Base-by-base conservation (phyloP, 306 rosid species). In the Canavalia ensiformis region DNA sequence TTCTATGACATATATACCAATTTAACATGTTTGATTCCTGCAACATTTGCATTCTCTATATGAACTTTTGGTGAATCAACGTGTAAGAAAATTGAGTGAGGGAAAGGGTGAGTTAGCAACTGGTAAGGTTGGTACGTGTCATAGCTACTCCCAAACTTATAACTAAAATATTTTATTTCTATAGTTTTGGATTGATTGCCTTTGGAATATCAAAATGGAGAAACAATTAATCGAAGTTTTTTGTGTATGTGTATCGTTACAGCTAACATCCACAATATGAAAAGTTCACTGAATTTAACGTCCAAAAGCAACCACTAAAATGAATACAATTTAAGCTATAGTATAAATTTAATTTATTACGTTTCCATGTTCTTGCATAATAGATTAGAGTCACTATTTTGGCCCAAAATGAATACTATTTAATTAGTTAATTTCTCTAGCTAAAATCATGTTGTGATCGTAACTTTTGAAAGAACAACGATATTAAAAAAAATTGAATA, bases 241-340 rank as follows among this genome's bases (percentile, higher is more conserved):
- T 75, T 49, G 39, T 5, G 5, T 75, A 1, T 62, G n/a, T n/a
- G 18, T 44, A 11, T 29, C 42, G 2, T 59, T 35, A 2, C 63
- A 50, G 64, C 31, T 35, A 51, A 51, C 8, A 63, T 34, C 68
- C 8, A 64, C 10, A 1, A 5, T 7, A 8, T 57, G 9, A 28
- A 8, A 28, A 4, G 74, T 78, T 68, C 49, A 34, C 35, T 35
- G 50, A 50, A 34, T 64, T 34, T 64, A 39, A 42, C 51, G 50
- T 64, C 81, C 74, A 77, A 77, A 65, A 64, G 7, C 30, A 77
- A 77, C 74, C 65, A 54, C 65, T 35, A 64, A 50, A 64, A 60
- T 34, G 29, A 63, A 34, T 63, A 35, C 34, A 25, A 62, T 62
- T 62, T 56, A 25, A 56, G 25, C 25, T 18, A 18, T 18, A 18